Evolutionary conservation across 371 early-diverging fungal genomes (phyloP).

Genomic region (Mortierella sp.): DNA sequence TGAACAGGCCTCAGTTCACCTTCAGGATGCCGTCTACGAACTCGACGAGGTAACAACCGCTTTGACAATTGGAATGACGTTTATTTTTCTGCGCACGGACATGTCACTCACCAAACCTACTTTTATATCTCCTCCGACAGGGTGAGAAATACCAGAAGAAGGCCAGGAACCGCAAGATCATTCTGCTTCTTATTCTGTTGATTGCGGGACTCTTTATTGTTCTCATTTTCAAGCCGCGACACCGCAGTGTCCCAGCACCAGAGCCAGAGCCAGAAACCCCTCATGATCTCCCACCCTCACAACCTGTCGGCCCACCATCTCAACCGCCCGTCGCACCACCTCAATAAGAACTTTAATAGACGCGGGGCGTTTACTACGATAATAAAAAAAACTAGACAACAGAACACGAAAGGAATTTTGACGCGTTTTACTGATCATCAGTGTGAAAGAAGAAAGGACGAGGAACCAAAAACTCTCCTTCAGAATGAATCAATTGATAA

Average conservation of each 20-base stretch:
- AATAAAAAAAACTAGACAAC: background rate
- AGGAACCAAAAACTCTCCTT: background rate
- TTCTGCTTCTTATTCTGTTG: constrained; percentile 71
- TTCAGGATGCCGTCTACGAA: constrained; percentile 88
- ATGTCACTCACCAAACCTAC: background rate
- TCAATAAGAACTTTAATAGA: background rate
- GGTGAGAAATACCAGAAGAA: constrained; percentile 77
- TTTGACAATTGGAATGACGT: background rate
- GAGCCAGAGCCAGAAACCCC: background rate
- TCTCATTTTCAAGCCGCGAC: constrained; percentile 73
- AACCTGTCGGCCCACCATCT: background rate
- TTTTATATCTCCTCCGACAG: constrained; percentile 38
- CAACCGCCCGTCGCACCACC: background rate
- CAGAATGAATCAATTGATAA: background rate
- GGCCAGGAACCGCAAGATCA: constrained; percentile 73
- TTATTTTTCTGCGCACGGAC: background rate
- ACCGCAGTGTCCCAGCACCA: constrained; percentile 9
- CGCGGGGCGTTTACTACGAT: background rate
- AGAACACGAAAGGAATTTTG: background rate
- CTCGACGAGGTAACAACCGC: constrained; percentile 76
- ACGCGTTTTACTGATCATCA: background rate
- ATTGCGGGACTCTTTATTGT: constrained; percentile 73
- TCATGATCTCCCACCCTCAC: background rate
- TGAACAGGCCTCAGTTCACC: constrained; percentile 84
- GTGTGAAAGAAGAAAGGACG: background rate